Evolutionary conservation across 306 rosid species (phyloP).

Genomic region (Datisca glomerata): DNA sequence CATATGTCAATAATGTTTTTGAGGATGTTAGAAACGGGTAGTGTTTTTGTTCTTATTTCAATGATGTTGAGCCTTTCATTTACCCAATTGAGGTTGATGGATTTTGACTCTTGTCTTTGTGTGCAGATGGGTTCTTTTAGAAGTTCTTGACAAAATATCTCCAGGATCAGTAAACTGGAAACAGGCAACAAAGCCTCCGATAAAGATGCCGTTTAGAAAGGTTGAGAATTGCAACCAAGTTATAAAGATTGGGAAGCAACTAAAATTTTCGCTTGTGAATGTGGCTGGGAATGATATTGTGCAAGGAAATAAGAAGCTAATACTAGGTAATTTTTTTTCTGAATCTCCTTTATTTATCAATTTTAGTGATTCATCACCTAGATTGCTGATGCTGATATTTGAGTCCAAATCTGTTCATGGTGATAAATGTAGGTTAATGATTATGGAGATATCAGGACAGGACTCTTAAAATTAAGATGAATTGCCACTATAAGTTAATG

Average conservation of each 20-base stretch:
- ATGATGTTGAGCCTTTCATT: too few relatives aligned
- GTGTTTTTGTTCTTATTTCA: constrained; percentile 15
- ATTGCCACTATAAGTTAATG: too few relatives aligned
- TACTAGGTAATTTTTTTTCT: constrained; percentile 48
- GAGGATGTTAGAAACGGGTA: constrained; percentile 98
- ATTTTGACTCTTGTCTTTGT: too few relatives aligned
- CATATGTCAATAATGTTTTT: constrained; percentile 83
- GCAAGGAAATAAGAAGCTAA: constrained; percentile 97
- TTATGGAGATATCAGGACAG: too few relatives aligned
- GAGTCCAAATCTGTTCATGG: too few relatives aligned
- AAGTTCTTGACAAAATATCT: constrained; percentile 89
- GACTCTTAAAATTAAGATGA: too few relatives aligned
- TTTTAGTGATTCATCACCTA: background rate
- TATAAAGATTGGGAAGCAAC: constrained; percentile 65
- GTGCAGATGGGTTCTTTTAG: constrained; percentile 93
- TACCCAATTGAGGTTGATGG: too few relatives aligned
- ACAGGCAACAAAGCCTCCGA: constrained; percentile 93
- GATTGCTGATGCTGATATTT: background rate
- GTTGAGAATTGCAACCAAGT: constrained; percentile 99
- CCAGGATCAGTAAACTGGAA: constrained; percentile 93
- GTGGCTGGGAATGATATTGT: constrained; percentile 96
- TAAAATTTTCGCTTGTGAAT: constrained; percentile 88
- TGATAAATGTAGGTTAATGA: too few relatives aligned
- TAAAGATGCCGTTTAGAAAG: constrained; percentile 97
- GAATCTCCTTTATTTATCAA: background rate